Evolutionary conservation across 78 protist genomes (phyloP).

Genomic region (Capsaspora owczarzaki): DNA sequence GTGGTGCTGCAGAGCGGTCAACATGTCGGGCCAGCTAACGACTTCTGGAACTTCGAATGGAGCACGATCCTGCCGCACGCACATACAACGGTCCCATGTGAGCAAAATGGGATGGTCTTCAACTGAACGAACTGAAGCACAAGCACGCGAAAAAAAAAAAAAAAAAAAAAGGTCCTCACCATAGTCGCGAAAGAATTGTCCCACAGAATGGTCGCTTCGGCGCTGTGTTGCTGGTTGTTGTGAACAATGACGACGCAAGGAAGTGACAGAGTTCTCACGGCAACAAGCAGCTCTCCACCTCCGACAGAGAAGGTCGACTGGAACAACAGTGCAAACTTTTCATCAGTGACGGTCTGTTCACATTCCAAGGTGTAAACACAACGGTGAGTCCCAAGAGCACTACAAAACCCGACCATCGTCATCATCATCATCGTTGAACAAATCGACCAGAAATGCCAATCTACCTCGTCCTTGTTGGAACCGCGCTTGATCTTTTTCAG

Average conservation of each 20-base stretch:
- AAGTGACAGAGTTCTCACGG: not conserved
- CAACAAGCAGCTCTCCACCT: not conserved
- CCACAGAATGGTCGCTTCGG: conserved; percentile 8
- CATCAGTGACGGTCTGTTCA: not conserved
- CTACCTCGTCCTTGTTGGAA: too few relatives aligned
- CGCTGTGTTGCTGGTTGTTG: not conserved
- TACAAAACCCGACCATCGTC: too few relatives aligned
- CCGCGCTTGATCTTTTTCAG: not conserved
- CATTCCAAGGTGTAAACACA: not conserved
- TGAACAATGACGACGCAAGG: conserved; percentile 9
- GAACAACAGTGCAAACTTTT: not conserved
- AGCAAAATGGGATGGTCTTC: too few relatives aligned
- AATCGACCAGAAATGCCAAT: too few relatives aligned
- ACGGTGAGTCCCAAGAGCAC: not conserved
- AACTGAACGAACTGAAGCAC: not conserved
- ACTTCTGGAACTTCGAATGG: too few relatives aligned
- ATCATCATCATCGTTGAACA: too few relatives aligned
- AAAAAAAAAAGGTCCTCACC: not conserved
- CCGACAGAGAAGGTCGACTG: not conserved
- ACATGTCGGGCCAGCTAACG: too few relatives aligned
- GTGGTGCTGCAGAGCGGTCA: too few relatives aligned
- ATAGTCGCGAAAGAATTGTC: not conserved
- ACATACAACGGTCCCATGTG: too few relatives aligned
- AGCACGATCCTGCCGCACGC: too few relatives aligned
- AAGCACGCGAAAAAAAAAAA: not conserved